Evolutionary conservation across 2,329 filamentous ascomycete species (phyloP).

Genomic region (Beauveria sp.): DNA sequence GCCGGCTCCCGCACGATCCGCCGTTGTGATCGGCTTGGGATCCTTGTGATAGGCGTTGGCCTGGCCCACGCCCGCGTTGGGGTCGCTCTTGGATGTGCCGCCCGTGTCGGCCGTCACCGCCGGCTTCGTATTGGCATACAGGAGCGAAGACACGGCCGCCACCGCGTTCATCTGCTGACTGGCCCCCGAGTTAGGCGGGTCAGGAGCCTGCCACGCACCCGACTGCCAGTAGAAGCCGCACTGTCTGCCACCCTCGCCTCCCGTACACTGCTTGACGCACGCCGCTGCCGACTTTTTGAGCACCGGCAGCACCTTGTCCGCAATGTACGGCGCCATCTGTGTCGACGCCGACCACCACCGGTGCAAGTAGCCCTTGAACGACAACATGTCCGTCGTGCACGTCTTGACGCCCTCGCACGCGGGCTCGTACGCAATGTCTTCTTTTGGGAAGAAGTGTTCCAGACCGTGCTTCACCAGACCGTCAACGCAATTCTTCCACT

Average conservation of each 20-base stretch:
- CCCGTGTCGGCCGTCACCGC: slow-evolving; percentile 41
- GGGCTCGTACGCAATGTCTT: slow-evolving; percentile 50
- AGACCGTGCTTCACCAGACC: slow-evolving; percentile 30
- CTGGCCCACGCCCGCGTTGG: slow-evolving; percentile 31
- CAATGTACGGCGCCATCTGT: slow-evolving; percentile 47
- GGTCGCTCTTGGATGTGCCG: slow-evolving; percentile 42
- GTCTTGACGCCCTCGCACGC: slow-evolving; percentile 48
- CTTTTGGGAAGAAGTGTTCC: slow-evolving; percentile 41
- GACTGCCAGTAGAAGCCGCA: slow-evolving; percentile 50
- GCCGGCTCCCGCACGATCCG: slow-evolving; percentile 39
- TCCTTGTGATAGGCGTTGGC: slow-evolving; percentile 26
- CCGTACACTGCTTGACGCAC: slow-evolving; percentile 48
- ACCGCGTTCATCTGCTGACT: slow-evolving; percentile 55
- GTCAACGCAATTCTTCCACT: slow-evolving; percentile 45
- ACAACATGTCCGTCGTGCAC: slow-evolving; percentile 57
- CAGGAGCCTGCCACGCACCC: slow-evolving; percentile 41
- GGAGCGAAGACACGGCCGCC: slow-evolving; percentile 44
- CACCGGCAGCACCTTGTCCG: slow-evolving; percentile 40
- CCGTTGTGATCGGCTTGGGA: slow-evolving; percentile 31
- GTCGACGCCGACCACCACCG: slow-evolving; percentile 48
- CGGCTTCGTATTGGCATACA: slow-evolving; percentile 33
- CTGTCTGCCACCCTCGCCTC: slow-evolving; percentile 36
- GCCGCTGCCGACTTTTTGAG: slow-evolving; percentile 45
- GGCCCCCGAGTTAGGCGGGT: slow-evolving; percentile 34
- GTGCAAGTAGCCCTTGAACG: slow-evolving; percentile 55